Evolutionary conservation across 192 early-diverging fungal species (phyloP), one percentile per base, ranked within the genome.

Genomic region (Podila verticillata): DNA sequence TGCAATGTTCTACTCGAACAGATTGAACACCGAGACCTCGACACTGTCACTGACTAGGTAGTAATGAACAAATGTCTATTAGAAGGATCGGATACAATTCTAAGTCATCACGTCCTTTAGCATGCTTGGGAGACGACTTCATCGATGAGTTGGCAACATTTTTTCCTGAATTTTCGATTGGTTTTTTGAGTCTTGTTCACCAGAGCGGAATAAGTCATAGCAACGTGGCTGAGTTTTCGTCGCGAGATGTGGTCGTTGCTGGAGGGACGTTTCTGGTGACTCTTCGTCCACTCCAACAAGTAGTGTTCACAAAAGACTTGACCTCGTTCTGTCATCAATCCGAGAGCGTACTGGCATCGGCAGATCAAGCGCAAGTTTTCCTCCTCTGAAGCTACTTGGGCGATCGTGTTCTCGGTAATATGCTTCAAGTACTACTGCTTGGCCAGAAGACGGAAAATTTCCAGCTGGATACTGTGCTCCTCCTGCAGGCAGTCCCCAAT

Each of bases 261-360:
- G 4, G 67, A 61, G 10, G 81, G 81, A 19, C 81, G 79, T 32
- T 79, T 79, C 20, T 24, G 29, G 32, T 82, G 77, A 13, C n/a
- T 51, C 32, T 74, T 70, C 10, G 73, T 74, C 81, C 81, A 82
- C n/a, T 67, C 73, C 36, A 66, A 4, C 35, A 82, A 22, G 31
- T 75, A 82, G 30, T 72, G 62, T 20, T 78, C 74, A 34, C 81
- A 82, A 72, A 74, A 82, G 5, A 82, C 63, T 49, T 82, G 81
- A 10, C 74, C 81, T 19, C 81, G 79, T 39, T 70, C 66, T 1
- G 81, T 82, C 54, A 82, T 60, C 48, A 72, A n/a, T 28, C 74
- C 81, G 15, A 63, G 61, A 9, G 63, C 67, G 54, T 73, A 82
- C n/a, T 36, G 61, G 26, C 61, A 66, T n/a, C 81, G 60, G 54